A percentile compares a stretch with the other conserved stretches of the same genome.
These are phyloP conservation scores for Penstemon barbatus DNA, from an alignment of 257 asterid genomes.

Conservation along the genomic window DNA sequence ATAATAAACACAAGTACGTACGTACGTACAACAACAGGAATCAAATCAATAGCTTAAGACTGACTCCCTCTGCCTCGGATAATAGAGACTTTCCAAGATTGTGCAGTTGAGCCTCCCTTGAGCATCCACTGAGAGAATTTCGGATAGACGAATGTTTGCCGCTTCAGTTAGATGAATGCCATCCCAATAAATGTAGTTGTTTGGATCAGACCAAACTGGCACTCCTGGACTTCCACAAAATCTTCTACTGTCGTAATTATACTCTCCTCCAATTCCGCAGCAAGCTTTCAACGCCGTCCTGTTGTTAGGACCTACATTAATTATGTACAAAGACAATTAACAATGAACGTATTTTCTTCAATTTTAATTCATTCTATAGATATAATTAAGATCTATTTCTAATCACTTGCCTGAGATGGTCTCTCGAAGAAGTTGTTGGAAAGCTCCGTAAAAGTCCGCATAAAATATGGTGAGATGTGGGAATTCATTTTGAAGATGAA, in stretches of 20 bases:
- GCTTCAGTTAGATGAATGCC: conserved; percentile 26
- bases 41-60: too few relatives aligned
- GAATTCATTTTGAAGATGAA: neutral
- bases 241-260: neutral
- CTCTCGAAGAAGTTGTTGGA: neutral
- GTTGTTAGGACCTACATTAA: conserved; percentile 13
- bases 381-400: too few relatives aligned
- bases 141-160: neutral
- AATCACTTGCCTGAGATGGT: conserved; percentile 3
- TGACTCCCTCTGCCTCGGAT: too few relatives aligned
- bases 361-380: too few relatives aligned
- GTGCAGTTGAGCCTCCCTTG: neutral
- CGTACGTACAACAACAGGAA: too few relatives aligned
- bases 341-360: neutral
- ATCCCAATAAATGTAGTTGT: conserved; percentile 21
- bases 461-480: conserved; percentile 12
- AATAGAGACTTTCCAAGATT: too few relatives aligned
- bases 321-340: neutral
- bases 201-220: conserved; percentile 17
- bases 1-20: too few relatives aligned
- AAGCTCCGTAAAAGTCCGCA: conserved; percentile 20
- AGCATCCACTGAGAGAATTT: neutral
- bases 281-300: conserved; percentile 12
- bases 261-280: conserved; percentile 12
- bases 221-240: conserved; percentile 23